These are phyloP conservation scores for Pistacia atlantica DNA, from an alignment of 345 rosid genomes.

Conservation along the genomic window DNA sequence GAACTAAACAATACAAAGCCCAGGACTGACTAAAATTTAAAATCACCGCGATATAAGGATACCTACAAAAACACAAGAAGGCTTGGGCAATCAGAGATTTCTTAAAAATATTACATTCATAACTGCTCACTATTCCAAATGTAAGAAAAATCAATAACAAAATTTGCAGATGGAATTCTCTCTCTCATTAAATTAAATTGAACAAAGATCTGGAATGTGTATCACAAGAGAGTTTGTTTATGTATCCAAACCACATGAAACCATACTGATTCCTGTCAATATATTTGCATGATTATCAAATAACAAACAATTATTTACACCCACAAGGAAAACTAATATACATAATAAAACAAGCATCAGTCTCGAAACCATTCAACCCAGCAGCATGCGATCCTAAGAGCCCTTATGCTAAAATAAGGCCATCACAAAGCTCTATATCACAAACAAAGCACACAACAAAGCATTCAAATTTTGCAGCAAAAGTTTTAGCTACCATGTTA, in stretches of 20 bases:
- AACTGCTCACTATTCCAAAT: background rate
- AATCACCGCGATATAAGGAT: constrained; percentile 93
- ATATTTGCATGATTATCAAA: background rate
- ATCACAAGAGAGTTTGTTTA: background rate
- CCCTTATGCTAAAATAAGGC: background rate
- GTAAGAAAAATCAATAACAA: constrained; percentile 1
- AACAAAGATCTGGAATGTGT: background rate
- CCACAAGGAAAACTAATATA: background rate
- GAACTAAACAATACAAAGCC: constrained; percentile 98
- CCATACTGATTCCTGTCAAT: background rate
- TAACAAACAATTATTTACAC: background rate
- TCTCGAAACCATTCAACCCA: background rate
- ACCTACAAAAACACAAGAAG: constrained; percentile 57
- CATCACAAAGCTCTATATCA: background rate
- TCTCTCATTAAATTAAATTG: background rate
- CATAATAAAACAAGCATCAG: background rate
- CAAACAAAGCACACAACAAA: background rate
- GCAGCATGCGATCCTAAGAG: background rate
- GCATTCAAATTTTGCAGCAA: background rate
- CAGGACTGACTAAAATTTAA: constrained; percentile 98
- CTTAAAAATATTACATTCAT: background rate
- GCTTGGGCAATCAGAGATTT: constrained; percentile 18
- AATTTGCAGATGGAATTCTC: background rate
- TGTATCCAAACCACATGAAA: background rate
- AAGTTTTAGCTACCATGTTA: background rate